phyloP scores from a whole-genome alignment of 306 rosid genomes.

The Cicer yamashitae region DNA sequence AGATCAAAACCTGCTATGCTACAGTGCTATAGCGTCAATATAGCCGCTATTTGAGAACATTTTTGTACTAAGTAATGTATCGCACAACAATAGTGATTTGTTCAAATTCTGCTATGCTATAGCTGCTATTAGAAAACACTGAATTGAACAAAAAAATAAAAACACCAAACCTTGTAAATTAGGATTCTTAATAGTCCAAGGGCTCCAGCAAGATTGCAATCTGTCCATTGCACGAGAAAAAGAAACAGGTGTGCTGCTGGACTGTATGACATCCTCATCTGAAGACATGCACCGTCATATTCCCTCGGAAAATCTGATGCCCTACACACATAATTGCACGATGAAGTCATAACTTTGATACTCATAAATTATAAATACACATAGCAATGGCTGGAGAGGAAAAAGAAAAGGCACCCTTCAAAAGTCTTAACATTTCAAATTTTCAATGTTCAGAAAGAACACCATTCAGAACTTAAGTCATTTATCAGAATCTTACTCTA shows the following conservation, averaged over 20 bases:
- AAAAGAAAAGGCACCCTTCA: slow-evolving; percentile 13
- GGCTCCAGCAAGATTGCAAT: slow-evolving; percentile 92
- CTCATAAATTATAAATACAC: neutral
- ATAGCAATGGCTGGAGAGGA: neutral
- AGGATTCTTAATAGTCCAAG: slow-evolving; percentile 90
- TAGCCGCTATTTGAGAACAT: no score
- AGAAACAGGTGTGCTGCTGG: slow-evolving; percentile 94
- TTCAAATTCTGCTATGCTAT: no score
- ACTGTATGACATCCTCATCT: slow-evolving; percentile 99
- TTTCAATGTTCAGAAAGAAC: slow-evolving; percentile 9
- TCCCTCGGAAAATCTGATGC: slow-evolving; percentile 89
- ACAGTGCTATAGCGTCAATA: no score
- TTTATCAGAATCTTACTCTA: slow-evolving; percentile 19
- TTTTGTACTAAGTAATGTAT: no score
- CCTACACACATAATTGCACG: slow-evolving; percentile 56
- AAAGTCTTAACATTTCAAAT: neutral
- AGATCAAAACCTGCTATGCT: no score
- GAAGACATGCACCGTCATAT: slow-evolving; percentile 95
- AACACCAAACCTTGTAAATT: slow-evolving; percentile 77
- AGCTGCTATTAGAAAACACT: no score
- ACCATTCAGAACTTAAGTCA: slow-evolving; percentile 20
- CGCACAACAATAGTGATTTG: no score
- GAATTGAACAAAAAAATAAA: slow-evolving; percentile 11
- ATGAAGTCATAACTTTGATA: neutral
- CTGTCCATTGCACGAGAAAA: slow-evolving; percentile 94